Base-by-base conservation (phyloP, 345 rosid genomes). In the Eucalyptus victrix region DNA sequence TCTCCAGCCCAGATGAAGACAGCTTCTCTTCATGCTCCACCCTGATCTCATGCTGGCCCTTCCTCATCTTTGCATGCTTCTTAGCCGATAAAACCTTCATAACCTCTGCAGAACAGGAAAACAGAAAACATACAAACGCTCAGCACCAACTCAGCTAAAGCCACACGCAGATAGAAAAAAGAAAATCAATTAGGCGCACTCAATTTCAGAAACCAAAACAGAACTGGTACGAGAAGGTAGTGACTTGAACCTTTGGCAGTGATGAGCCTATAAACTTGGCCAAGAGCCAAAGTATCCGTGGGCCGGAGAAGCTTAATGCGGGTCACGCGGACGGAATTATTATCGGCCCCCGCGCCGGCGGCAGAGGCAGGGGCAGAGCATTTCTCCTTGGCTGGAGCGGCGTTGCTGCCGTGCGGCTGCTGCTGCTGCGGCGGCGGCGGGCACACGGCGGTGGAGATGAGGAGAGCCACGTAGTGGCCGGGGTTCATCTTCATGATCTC, bases 291-390 rank as follows among this genome's bases (percentile, higher is more conserved):
- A 51, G 95, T 93, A 87, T 97, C 99, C 1, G 97, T 94, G 1
- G 99, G 98, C 34, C 96, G 94, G 88, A 97, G 99, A 65, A 97
- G 99, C 95, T 97, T 97, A 62, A 97, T 97, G 91, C 95, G 91
- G 16, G 99, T 97, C 24, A 97, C 89, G 45, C 99, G 92, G 76
- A 97, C 95, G 49, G 97, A 92, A 60, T 76, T 87, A 23, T 80
- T 86, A 6, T 87, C 90, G 51, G 87, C 88, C 51, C 89, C 80
- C 12, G 90, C n/a, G 23, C 95, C 40, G 45, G 93, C 18, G 86
- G 32, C 69, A 49, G 69, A 24, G 19, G 44, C 24, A 32, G 53
- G 24, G 49, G 89, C 24, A 23, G 80, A 87, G 49, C 47, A 76
- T 76, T 76, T 76, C 47, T 76, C 85, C 24, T 40, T 76, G 85